Base-by-base conservation (phyloP, 441 rosid genomes). In the Euphorbia celastroides region DNA sequence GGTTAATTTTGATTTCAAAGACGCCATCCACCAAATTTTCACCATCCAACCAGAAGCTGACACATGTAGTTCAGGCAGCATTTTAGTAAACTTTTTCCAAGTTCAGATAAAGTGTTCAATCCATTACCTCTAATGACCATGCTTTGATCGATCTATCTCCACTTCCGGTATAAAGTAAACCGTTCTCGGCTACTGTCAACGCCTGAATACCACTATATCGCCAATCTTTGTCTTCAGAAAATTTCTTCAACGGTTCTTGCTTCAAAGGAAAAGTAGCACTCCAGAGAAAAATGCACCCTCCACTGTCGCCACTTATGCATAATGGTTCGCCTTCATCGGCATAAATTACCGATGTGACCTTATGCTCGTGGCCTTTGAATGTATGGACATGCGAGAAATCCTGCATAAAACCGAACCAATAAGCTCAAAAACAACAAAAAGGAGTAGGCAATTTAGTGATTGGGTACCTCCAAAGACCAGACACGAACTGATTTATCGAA, bases 191-290 rank as follows among this genome's bases (percentile, higher is more conserved):
- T 72, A 76, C 71, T 28, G 94, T 77, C 78, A 90, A 69, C 41
- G 96, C 81, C 70, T 89, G 96, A 69, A 93, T 86, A 58, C 98
- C 98, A 63, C 91, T 83, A 76, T 87, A 93, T 38, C 93, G 86
- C 98, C 98, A 93, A 81, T 93, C 98, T 74, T 87, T 86, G 79
- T 83, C 79, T 75, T 90, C 98, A 34, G 76, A 78, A 97, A 94
- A 93, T 77, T 83, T 86, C 70, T 78, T 90, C 27, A 86, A 59
- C 11, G 93, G 95, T 64, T 87, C 87, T 66, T 87, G 80, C 71
- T 60, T 77, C 44, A 87, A 74, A 58, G 96, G 91, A 44, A 59
- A 22, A 59, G 68, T 71, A 54, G 82, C 62, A 70, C 82, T 77
- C 98, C 98, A 93, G 44, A 88, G 74, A 81, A 76, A 90, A 67